phyloP scores from a whole-genome alignment of 2,329 filamentous ascomycete species.

The Ophiognomonia clavigignenti-juglandacearum region DNA sequence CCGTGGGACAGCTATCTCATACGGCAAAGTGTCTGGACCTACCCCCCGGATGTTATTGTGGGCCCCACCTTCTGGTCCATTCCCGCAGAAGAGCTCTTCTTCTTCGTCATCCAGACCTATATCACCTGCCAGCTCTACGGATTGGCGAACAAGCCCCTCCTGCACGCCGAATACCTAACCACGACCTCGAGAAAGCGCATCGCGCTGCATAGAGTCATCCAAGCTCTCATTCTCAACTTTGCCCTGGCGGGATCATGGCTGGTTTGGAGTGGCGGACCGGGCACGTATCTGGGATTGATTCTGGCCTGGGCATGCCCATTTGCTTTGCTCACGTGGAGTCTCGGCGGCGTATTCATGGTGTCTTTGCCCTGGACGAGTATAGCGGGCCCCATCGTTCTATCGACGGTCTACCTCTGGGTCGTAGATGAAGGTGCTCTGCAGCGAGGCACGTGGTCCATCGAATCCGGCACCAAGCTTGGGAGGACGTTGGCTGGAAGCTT shows the following conservation, averaged over 20 bases:
- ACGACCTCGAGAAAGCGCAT: not conserved
- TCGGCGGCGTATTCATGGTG: constrained; percentile 61
- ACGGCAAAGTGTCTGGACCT: constrained; percentile 63
- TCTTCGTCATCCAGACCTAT: constrained; percentile 74
- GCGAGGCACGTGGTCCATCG: constrained; percentile 68
- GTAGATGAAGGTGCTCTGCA: constrained; percentile 65
- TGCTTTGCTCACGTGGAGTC: constrained; percentile 56
- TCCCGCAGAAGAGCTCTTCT: constrained; percentile 69
- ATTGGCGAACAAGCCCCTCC: constrained; percentile 59
- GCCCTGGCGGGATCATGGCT: constrained; percentile 40
- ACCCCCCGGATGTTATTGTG: constrained; percentile 59
- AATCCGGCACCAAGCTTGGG: constrained; percentile 61
- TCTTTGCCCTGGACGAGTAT: constrained; percentile 54
- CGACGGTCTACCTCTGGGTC: constrained; percentile 67
- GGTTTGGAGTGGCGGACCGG: constrained; percentile 39
- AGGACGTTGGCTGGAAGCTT: constrained; percentile 58
- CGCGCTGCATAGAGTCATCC: constrained; percentile 27
- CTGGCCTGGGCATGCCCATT: constrained; percentile 65
- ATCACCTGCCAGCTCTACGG: constrained; percentile 66
- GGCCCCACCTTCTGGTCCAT: constrained; percentile 61
- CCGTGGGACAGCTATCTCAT: constrained; percentile 78
- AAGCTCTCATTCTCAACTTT: constrained; percentile 38
- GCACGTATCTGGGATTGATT: constrained; percentile 67
- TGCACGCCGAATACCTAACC: constrained; percentile 39
- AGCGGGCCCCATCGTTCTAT: constrained; percentile 52